Base-by-base conservation (phyloP, 345 rosid species). In the Syzygium jambos region DNA sequence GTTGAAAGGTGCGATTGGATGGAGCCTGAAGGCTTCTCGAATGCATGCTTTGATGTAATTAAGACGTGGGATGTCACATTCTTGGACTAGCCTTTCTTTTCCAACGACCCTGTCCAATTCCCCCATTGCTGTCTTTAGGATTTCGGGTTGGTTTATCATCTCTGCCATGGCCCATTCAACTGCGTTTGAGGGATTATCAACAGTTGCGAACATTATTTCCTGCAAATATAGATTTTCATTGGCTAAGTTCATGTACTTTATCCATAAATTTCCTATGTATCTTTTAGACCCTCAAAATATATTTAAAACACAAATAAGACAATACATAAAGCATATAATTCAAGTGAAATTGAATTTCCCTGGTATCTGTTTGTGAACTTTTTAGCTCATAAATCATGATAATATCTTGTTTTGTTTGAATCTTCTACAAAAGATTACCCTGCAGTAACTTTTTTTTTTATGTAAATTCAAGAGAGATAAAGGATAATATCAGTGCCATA, bases 101-200 rank as follows among this genome's bases (percentile, higher is more conserved):
- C 94, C 94, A 51, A 92, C 93, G 14, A 93, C 91, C 83, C 63
- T 84, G 23, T 92, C 93, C 5, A 94, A 85, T 83, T 94, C 94
- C n/a, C 90, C 91, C 63, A 53, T 85, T 4, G 95, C 95, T 84
- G 85, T 91, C 10, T 27, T 27, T 23, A 94, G 91, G 30, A 90
- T 87, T 61, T 92, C 88, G 1, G 94, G 94, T 86, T 92, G 83
- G 84, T 92, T 90, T 14, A 93, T 73, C 93, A 93, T 90, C 89
- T 93, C 93, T 5, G 93, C 93, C 87, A 93, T 56, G 23, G 91
- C 89, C 94, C 94, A 92, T 87, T 93, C 94, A 11, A 87, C 90
- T 16, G 90, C 93, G 52, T 90, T 92, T n/a, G 95, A 86, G 49
- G 95, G 93, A 21, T 92, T 93, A 88, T 93, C 95, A 0, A 93